phyloP scores from a whole-genome alignment of 176 grass and related monocot species.

The Hsuehochloa calcarea region DNA sequence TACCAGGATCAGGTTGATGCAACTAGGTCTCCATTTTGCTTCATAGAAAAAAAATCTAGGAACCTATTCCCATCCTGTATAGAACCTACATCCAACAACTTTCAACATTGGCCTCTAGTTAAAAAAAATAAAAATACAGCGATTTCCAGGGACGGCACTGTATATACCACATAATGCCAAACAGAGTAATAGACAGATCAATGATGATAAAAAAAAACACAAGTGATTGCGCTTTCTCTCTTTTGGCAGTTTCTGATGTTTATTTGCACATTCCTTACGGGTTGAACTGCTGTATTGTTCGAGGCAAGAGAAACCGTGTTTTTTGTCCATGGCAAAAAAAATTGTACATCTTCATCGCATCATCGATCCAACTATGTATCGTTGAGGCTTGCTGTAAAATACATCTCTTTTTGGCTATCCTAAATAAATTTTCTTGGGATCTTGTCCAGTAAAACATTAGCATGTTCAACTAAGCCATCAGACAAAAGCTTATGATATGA shows the following conservation, averaged over 20 bases:
- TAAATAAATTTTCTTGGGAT: constrained; percentile 34
- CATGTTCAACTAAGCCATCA: constrained; percentile 15
- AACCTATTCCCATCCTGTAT: background rate
- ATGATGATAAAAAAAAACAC: background rate
- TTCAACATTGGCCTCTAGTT: background rate
- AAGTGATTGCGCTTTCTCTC: background rate
- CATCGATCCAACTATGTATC: constrained; percentile 30
- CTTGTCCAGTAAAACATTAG: constrained; percentile 21
- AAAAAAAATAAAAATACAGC: background rate
- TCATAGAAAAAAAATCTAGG: background rate
- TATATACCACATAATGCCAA: background rate
- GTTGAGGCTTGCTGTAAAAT: constrained; percentile 26
- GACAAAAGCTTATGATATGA: background rate
- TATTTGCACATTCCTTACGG: background rate
- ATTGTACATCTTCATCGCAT: constrained; percentile 15
- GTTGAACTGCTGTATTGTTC: background rate
- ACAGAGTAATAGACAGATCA: background rate
- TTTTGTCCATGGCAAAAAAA: background rate
- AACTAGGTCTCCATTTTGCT: too few species aligned
- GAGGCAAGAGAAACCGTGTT: background rate
- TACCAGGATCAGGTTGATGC: too few species aligned
- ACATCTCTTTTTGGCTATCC: constrained; percentile 30
- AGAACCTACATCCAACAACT: background rate
- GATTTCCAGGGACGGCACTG: background rate
- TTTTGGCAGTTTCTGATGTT: background rate